These are phyloP conservation scores for Epipyxis sp. DNA, from an alignment of 108 stramenopile species.

Conservation along the genomic window DNA sequence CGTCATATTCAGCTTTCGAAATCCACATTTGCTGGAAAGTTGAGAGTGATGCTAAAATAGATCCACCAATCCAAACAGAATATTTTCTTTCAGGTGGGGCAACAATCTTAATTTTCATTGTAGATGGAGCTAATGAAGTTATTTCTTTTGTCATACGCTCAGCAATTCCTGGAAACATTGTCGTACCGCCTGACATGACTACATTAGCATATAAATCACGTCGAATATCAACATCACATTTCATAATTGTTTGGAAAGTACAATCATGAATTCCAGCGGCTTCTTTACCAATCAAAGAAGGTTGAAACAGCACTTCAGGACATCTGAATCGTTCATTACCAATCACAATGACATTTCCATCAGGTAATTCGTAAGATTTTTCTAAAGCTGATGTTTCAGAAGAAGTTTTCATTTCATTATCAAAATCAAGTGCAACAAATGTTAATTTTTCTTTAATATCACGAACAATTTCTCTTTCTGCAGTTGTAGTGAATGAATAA, in stretches of 20 bases:
- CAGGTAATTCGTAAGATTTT: not conserved
- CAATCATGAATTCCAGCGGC: slow-evolving; percentile 76
- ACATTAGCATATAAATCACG: slow-evolving; percentile 88
- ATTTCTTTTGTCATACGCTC: slow-evolving; percentile 88
- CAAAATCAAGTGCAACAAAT: not conserved
- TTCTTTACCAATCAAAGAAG: slow-evolving; percentile 61
- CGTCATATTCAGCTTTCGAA: slow-evolving; percentile 80
- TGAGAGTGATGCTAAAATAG: slow-evolving; percentile 90
- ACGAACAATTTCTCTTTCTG: not conserved
- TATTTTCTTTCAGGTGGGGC: slow-evolving; percentile 49
- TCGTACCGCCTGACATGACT: slow-evolving; percentile 8
- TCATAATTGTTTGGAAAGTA: slow-evolving; percentile 73
- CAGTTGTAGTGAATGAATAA: not conserved
- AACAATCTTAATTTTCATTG: slow-evolving; percentile 49
- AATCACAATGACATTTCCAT: not conserved
- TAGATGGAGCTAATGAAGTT: slow-evolving; percentile 31
- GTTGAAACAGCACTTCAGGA: not conserved
- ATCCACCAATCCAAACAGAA: slow-evolving; percentile 19
- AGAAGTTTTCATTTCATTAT: not conserved
- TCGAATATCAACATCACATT: slow-evolving; percentile 84
- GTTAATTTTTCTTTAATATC: not conserved
- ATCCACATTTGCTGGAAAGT: slow-evolving; percentile 98
- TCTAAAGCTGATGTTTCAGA: too few relatives aligned
- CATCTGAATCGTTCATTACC: not conserved
- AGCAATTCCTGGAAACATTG: slow-evolving; percentile 71